phyloP scores from a whole-genome alignment of 1,284 basidiomycete genomes.

The Heliocybe sulcata region DNA sequence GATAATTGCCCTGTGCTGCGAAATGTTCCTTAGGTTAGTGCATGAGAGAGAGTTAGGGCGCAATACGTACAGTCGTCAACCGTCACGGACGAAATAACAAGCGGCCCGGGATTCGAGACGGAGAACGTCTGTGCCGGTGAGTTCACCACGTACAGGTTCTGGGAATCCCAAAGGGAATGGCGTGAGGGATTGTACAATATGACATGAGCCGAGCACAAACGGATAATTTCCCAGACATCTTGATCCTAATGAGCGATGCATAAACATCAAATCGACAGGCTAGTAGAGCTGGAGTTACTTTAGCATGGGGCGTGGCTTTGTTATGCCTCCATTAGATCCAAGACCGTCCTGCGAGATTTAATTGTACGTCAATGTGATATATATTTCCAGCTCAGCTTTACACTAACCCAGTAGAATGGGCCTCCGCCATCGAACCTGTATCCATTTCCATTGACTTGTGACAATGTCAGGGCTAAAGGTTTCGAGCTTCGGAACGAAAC shows the following conservation, averaged over 20 bases:
- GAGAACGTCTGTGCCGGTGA: slow-evolving; percentile 28
- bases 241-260: slow-evolving; percentile 29
- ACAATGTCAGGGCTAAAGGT: not conserved
- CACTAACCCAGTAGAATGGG: slow-evolving; percentile 28
- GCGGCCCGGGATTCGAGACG: slow-evolving; percentile 23
- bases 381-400: not conserved
- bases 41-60: not conserved
- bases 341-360: slow-evolving; percentile 24
- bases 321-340: slow-evolving; percentile 27
- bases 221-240: slow-evolving; percentile 42
- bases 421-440: slow-evolving; percentile 32
- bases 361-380: not conserved
- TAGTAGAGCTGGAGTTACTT: slow-evolving; percentile 17
- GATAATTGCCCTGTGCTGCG: slow-evolving; percentile 26
- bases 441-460: slow-evolving; percentile 31
- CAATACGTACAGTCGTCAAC: slow-evolving; percentile 29
- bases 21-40: not conserved
- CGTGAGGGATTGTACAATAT: not conserved
- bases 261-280: slow-evolving; percentile 4
- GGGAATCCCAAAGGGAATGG: not conserved
- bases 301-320: slow-evolving; percentile 32
- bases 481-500: slow-evolving; percentile 6
- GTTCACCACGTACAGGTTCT: slow-evolving; percentile 30
- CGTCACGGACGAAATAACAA: slow-evolving; percentile 23
- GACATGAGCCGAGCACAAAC: slow-evolving; percentile 17